Conservation (phyloP, 2,329 filamentous ascomycete genomes). For the Colletotrichum tofieldiae region DNA sequence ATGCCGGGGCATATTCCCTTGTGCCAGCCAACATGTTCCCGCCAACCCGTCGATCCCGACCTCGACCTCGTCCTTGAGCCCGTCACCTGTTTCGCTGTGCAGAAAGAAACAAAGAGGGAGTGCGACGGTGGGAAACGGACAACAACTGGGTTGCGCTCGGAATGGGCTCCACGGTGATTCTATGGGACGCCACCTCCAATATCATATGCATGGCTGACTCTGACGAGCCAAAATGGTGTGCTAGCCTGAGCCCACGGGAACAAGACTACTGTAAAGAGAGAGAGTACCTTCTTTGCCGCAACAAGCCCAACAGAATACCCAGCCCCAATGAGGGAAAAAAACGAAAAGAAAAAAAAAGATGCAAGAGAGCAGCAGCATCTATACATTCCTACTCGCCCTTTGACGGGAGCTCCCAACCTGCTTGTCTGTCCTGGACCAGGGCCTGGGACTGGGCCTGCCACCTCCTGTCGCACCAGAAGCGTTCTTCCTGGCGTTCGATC, state of each 20-base stretch:
- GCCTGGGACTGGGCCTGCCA: background rate
- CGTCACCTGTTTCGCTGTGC: constrained; percentile 18
- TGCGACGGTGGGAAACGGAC: constrained; percentile 11
- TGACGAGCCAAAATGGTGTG: constrained; percentile 27
- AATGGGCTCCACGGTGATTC: constrained; percentile 11
- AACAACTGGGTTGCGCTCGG: constrained; percentile 3
- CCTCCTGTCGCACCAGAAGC: constrained; percentile 29
- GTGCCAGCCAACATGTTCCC: constrained; percentile 14
- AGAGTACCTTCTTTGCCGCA: background rate
- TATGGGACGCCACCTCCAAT: constrained; percentile 42
- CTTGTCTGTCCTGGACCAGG: constrained; percentile 8
- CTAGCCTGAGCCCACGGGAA: background rate
- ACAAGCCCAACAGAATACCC: background rate
- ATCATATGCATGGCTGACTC: constrained; percentile 41
- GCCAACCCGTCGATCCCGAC: background rate
- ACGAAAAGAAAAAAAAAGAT: background rate
- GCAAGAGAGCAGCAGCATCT: background rate
- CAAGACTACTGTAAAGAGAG: background rate
- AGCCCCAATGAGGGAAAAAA: background rate
- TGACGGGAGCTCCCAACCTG: constrained; percentile 8
- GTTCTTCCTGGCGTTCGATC: background rate
- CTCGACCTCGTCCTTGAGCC: background rate
- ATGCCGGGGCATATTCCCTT: constrained; percentile 6
- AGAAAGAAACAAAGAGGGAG: constrained; percentile 11
- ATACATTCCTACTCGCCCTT: background rate